Evolutionary conservation across 2,329 filamentous ascomycete genomes (phyloP).

Genomic region (Penicillium sp.): DNA sequence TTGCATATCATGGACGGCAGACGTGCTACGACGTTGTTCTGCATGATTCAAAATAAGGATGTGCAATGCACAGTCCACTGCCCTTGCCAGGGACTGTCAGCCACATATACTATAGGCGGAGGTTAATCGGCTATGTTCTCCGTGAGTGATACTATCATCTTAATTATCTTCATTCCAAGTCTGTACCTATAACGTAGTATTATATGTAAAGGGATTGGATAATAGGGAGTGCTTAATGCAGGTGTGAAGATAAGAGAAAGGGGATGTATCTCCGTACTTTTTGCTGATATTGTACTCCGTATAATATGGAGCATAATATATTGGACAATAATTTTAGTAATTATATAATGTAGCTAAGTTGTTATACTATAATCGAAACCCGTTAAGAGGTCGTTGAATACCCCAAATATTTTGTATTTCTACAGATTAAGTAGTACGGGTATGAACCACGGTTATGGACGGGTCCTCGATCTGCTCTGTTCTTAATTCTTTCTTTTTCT

Average conservation of each 20-base stretch:
- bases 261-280: too few relatives aligned
- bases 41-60: conserved; percentile 17
- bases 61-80: conserved; percentile 18
- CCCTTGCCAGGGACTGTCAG: conserved; percentile 4
- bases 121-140: conserved; percentile 18
- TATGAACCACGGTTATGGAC: conserved; percentile 20
- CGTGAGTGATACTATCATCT: neutral
- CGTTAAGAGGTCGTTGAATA: neutral
- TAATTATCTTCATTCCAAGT: neutral
- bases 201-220: neutral
- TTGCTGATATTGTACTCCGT: too few relatives aligned
- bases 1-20: neutral
- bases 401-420: neutral
- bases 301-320: neutral
- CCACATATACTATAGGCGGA: conserved; percentile 10
- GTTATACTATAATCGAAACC: conserved; percentile 3
- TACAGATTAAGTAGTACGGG: conserved; percentile 7
- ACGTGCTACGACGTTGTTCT: conserved; percentile 6
- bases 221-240: too few relatives aligned
- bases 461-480: conserved; percentile 12
- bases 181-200: neutral
- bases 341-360: neutral
- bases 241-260: neutral
- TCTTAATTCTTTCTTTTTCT: neutral
- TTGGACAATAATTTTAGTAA: neutral